A percentile compares a stretch with the other conserved stretches of the same genome.
Conservation (phyloP, 1,139 yeast species). For the Lodderomyces margitis region DNA sequence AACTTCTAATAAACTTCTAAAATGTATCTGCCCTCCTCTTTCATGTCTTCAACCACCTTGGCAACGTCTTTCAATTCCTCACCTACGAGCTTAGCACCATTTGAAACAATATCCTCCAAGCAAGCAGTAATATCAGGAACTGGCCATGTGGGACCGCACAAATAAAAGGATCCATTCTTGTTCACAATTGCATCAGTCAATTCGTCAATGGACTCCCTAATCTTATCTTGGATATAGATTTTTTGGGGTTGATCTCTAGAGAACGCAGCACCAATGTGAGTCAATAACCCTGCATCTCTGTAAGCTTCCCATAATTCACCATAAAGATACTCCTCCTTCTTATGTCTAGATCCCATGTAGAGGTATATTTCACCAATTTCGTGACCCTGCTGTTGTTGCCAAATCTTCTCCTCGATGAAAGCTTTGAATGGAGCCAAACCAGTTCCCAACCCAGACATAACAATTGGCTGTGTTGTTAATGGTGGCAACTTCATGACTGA, state of each 20-base stretch:
- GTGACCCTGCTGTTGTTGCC: constrained; percentile 87
- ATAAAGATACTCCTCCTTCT: constrained; percentile 90
- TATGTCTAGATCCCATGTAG: constrained; percentile 93
- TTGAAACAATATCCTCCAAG: constrained; percentile 71
- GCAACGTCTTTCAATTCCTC: constrained; percentile 65
- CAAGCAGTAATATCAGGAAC: constrained; percentile 96
- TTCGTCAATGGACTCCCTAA: constrained; percentile 70
- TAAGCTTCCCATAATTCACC: constrained; percentile 99
- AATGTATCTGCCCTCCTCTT: constrained; percentile 89
- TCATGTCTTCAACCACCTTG: constrained; percentile 85
- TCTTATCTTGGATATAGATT: constrained; percentile 92
- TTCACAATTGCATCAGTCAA: constrained; percentile 77
- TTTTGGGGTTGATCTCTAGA: constrained; percentile 96
- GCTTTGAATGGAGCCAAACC: constrained; percentile 99
- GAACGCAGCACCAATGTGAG: constrained; percentile 97
- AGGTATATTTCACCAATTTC: constrained; percentile 88
- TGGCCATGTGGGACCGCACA: constrained; percentile 99
- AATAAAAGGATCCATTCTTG: constrained; percentile 85
- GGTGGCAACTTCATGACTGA: constrained; percentile 97
- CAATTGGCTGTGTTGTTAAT: constrained; percentile 80
- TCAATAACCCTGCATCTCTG: constrained; percentile 85
- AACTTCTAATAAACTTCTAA: constrained; percentile 76
- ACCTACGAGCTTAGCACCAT: constrained; percentile 70
- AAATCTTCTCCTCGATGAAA: constrained; percentile 89
- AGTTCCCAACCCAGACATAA: constrained; percentile 97